Percentiles rank a stretch among this genome's conserved stretches.
These are phyloP conservation scores for Sporodiniella umbellata DNA, from an alignment of 371 early-diverging fungal genomes.

Conservation along the genomic window DNA sequence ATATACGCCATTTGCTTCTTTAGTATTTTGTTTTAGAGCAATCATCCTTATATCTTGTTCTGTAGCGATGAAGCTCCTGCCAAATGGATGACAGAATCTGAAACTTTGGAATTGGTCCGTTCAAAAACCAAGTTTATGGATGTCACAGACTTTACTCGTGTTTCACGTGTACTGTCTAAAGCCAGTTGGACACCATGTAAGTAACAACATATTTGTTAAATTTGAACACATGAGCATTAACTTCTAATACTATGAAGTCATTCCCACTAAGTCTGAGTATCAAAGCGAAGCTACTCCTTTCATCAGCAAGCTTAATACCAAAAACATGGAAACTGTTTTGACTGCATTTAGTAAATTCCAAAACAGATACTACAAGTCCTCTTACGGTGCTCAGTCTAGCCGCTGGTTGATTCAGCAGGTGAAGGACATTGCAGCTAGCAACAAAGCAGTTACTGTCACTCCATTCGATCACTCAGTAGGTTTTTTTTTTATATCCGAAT, in stretches of 20 bases:
- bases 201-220: not conserved
- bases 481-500: not conserved
- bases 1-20: too few species aligned
- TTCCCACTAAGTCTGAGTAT: constrained; percentile 40
- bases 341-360: constrained; percentile 75
- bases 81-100: constrained; percentile 61
- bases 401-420: constrained; percentile 75
- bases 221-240: too few species aligned
- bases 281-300: constrained; percentile 57
- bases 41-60: too few species aligned
- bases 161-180: constrained; percentile 8
- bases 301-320: constrained; percentile 55
- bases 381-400: constrained; percentile 65
- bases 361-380: constrained; percentile 87
- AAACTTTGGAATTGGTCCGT: constrained; percentile 67
- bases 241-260: too few species aligned
- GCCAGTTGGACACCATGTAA: constrained; percentile 29
- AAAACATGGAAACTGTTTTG: constrained; percentile 62
- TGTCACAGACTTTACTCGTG: constrained; percentile 69
- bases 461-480: constrained; percentile 68
- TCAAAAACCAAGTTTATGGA: constrained; percentile 79
- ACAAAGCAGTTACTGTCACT: constrained; percentile 61
- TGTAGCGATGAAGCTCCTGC: constrained; percentile 48
- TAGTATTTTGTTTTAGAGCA: too few species aligned
- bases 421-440: constrained; percentile 40